Conservation (phyloP, 768 basidiomycete genomes). For the Amanita rubescens region DNA sequence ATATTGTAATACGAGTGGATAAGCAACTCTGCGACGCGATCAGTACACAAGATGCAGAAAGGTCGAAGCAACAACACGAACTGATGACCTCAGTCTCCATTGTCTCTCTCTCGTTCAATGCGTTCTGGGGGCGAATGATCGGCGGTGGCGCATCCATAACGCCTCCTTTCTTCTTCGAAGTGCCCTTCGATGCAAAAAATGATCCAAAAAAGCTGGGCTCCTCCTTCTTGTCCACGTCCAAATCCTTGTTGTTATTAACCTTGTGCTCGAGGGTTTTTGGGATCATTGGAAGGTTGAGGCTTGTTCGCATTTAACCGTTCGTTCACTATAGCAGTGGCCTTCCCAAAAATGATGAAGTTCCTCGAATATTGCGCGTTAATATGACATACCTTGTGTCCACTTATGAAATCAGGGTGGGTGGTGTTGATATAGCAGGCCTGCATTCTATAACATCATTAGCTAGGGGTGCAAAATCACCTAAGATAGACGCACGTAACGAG, state of each 20-base stretch:
- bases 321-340: conserved; percentile 85
- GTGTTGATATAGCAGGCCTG: conserved; percentile 99
- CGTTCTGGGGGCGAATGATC: conserved; percentile 83
- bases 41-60: background rate
- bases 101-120: conserved; percentile 88
- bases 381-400: conserved; percentile 68
- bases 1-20: conserved; percentile 98
- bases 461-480: background rate
- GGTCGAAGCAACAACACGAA: conserved; percentile 33
- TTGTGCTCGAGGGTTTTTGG: conserved; percentile 58
- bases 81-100: conserved; percentile 99
- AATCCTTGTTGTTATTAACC: conserved; percentile 89
- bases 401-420: conserved; percentile 97
- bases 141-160: conserved; percentile 69
- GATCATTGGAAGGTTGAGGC: conserved; percentile 53
- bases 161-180: conserved; percentile 50
- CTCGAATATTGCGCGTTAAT: background rate
- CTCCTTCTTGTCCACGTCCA: conserved; percentile 92
- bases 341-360: background rate
- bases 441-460: conserved; percentile 49
- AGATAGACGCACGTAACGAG: conserved; percentile 67
- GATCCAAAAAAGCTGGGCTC: conserved; percentile 91
- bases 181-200: conserved; percentile 76
- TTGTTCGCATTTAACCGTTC: conserved; percentile 82
- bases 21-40: conserved; percentile 61